Evolutionary conservation across 23 red algal genomes (phyloP).

Genomic region (Gracilaria vermiculophylla): DNA sequence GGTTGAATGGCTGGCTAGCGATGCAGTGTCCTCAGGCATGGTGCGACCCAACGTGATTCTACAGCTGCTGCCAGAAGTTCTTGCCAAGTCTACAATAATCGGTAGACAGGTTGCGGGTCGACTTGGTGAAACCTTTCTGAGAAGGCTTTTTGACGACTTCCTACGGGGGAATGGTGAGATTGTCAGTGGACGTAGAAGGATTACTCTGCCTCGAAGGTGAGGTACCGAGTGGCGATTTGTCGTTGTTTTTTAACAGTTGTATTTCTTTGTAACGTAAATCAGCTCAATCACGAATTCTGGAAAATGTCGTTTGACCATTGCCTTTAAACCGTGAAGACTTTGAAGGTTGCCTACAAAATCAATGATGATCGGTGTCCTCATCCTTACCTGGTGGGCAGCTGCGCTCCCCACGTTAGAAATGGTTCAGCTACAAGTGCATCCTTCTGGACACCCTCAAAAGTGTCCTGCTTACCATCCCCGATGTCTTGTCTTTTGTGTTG

Average conservation of each 20-base stretch:
- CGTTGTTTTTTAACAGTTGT: neutral
- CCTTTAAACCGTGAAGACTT: no score
- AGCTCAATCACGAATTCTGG: neutral
- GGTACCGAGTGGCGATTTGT: neutral
- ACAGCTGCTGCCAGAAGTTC: constrained; percentile 45
- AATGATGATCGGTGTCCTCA: no score
- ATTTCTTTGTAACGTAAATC: neutral
- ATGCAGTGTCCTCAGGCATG: neutral
- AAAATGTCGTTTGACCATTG: no score
- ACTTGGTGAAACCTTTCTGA: constrained; percentile 47
- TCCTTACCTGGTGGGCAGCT: no score
- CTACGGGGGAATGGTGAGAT: constrained; percentile 43
- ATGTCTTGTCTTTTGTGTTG: neutral
- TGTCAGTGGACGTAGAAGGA: constrained; percentile 23
- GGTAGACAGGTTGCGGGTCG: constrained; percentile 45
- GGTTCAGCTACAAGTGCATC: no score
- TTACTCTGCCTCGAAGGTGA: neutral
- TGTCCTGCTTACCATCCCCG: neutral
- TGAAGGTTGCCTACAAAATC: no score
- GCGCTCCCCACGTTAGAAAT: no score
- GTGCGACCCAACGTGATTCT: constrained; percentile 20
- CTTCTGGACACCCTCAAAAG: no score
- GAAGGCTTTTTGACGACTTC: constrained; percentile 52
- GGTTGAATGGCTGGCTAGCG: constrained; percentile 24
- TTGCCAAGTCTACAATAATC: constrained; percentile 24